Evolutionary conservation across 768 basidiomycete genomes (phyloP).

Genomic region (Boletus reticuloceps): DNA sequence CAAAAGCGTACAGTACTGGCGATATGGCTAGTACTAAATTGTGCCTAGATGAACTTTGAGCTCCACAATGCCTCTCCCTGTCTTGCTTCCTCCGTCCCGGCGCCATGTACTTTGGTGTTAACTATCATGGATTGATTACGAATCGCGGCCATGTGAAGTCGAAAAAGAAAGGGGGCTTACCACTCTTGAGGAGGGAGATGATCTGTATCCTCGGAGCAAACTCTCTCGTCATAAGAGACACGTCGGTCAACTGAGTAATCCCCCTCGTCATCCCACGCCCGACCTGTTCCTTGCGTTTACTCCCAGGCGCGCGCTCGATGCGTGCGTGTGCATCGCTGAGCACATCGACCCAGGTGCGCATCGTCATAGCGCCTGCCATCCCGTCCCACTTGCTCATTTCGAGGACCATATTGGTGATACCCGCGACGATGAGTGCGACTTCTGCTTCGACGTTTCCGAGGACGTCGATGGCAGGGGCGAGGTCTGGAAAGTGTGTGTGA

Average conservation of each 20-base stretch:
- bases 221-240: slow-evolving; percentile 50
- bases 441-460: slow-evolving; percentile 48
- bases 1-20: neutral
- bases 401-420: slow-evolving; percentile 52
- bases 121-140: slow-evolving; percentile 27
- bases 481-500: slow-evolving; percentile 49
- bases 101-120: slow-evolving; percentile 45
- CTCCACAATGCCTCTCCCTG: slow-evolving; percentile 52
- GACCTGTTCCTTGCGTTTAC: slow-evolving; percentile 39
- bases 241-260: slow-evolving; percentile 48
- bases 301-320: slow-evolving; percentile 16
- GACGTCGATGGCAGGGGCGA: slow-evolving; percentile 44
- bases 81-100: slow-evolving; percentile 48
- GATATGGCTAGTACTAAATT: neutral
- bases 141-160: neutral
- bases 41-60: slow-evolving; percentile 45
- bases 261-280: slow-evolving; percentile 51
- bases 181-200: slow-evolving; percentile 49
- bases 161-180: slow-evolving; percentile 31
- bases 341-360: slow-evolving; percentile 52
- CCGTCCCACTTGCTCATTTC: slow-evolving; percentile 57
- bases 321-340: slow-evolving; percentile 43
- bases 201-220: slow-evolving; percentile 55
- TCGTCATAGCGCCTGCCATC: slow-evolving; percentile 54
- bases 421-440: slow-evolving; percentile 47